Conservation (phyloP, 2,329 filamentous ascomycete species). For the Trichoderma cornu-damae region DNA sequence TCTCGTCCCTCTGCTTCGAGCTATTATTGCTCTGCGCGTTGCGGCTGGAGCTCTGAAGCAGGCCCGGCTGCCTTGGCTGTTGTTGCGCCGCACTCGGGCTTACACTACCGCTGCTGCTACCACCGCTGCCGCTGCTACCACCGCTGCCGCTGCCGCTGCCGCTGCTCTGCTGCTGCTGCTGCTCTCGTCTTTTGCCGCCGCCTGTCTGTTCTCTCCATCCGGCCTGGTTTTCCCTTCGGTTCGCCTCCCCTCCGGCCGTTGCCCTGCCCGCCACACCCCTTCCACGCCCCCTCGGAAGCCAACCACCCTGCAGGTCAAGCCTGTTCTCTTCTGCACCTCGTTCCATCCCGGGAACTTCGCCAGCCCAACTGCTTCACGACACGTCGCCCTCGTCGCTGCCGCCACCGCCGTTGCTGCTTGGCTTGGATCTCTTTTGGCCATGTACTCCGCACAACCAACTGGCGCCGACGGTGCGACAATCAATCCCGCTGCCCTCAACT, state of each 20-base stretch:
- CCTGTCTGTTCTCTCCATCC: constrained; percentile 4
- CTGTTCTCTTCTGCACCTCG: constrained; percentile 41
- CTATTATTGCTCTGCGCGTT: neutral
- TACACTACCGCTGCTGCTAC: constrained; percentile 14
- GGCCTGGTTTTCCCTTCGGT: constrained; percentile 6
- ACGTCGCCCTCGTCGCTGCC: constrained; percentile 50
- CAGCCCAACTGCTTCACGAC: constrained; percentile 57
- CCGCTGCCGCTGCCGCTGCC: neutral
- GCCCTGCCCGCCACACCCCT: constrained; percentile 21
- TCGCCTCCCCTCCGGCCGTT: constrained; percentile 9
- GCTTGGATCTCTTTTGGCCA: constrained; percentile 29
- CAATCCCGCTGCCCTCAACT: constrained; percentile 82
- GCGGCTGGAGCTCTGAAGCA: constrained; percentile 2
- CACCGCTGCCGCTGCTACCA: no score
- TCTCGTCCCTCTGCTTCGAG: neutral
- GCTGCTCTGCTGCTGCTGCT: no score
- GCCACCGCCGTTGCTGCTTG: constrained; percentile 27
- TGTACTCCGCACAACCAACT: constrained; percentile 50
- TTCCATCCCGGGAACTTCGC: constrained; percentile 35
- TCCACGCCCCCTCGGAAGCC: constrained; percentile 27
- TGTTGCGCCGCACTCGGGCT: constrained; percentile 17
- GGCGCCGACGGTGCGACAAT: constrained; percentile 83
- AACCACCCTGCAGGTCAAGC: constrained; percentile 49
- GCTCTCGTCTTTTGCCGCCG: constrained; percentile 6
- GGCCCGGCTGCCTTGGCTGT: constrained; percentile 17